Evolutionary conservation across 257 asterid species (phyloP), one percentile per base, ranked within the genome.

Genomic region (Solanum ossicruentum): DNA sequence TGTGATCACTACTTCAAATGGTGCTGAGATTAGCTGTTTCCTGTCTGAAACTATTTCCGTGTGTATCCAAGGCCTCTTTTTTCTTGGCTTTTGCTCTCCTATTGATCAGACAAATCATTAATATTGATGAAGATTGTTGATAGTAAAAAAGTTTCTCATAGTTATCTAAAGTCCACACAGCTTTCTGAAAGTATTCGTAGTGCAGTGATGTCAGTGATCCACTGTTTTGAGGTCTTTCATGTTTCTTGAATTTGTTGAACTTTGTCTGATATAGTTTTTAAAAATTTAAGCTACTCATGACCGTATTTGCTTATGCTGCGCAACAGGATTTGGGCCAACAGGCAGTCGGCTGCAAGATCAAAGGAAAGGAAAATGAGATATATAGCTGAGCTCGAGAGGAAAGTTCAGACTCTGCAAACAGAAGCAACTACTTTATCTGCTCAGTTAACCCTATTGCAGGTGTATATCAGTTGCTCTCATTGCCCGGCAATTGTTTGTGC

Each of bases 341-440:
- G 99, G 90, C 99, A 97, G 89, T 97, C 99, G 28, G 99, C 99
- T 57, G 98, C 98, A 41, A 92, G 99, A 89, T 97, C 99, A 78
- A 95, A 97, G 90, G 99, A 97, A 87, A 91, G 99, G 87, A 97
- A 97, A 87, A 95, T 97, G 98, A 93, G 99, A 81, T 97, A 97
- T 89, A 97, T 97, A 84, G 93, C 94, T 43, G 99, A 97, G 89
- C 98, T 97, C 87, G 99, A 97, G 90, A 94, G 98, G 90, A 95
- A 97, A 89, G 98, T 97, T 84, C 98, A 94, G 87, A 91, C 98
- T 57, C 87, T 96, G 88, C 99, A 96, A 92, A 95, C 98, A 3
- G 99, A 97, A 92, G 94, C 98, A 45, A 97, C 99, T 88, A 89
- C 99, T 82, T 91, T 95, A 90, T 93, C 98, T 80, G 98, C 98